A percentile compares a stretch with the other conserved stretches of the same genome.
phyloP scores from a whole-genome alignment of 2,329 filamentous ascomycete genomes.

The Apiospora arundinis region DNA sequence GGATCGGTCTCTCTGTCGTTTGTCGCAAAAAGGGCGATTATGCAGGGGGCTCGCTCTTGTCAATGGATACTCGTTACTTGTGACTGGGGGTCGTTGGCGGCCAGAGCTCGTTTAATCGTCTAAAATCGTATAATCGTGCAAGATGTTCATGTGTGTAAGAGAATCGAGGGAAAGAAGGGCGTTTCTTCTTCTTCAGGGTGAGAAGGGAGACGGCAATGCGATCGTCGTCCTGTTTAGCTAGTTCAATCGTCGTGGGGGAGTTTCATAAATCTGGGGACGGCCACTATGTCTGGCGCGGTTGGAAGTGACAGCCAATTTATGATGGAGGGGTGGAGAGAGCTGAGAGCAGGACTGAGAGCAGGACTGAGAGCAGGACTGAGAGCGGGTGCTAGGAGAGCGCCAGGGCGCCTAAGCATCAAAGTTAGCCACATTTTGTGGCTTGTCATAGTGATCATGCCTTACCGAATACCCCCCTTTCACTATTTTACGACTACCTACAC shows the following conservation, averaged over 20 bases:
- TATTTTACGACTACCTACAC: background rate
- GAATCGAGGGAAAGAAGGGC: background rate
- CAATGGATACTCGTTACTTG: background rate
- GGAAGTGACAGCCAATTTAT: background rate
- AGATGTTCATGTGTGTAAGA: background rate
- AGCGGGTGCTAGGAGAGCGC: background rate
- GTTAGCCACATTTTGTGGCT: background rate
- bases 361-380: background rate
- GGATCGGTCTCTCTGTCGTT: background rate
- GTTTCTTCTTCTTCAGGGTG: background rate
- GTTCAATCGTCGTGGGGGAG: slow-evolving; percentile 18
- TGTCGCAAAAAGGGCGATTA: slow-evolving; percentile 8
- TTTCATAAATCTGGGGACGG: slow-evolving; percentile 25
- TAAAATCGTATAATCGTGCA: background rate
- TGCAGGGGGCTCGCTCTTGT: background rate
- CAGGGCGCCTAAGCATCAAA: background rate
- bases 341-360: background rate
- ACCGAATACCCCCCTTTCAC: background rate
- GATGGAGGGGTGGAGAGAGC: background rate
- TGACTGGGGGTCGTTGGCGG: background rate
- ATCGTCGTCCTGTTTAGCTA: slow-evolving; percentile 6
- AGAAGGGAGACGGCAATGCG: slow-evolving; percentile 4
- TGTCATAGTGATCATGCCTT: background rate
- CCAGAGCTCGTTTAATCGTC: background rate
- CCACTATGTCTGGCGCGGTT: background rate